phyloP scores from a whole-genome alignment of 2,329 filamentous ascomycete species.

The Stachybotrys chlorohalonatus region DNA sequence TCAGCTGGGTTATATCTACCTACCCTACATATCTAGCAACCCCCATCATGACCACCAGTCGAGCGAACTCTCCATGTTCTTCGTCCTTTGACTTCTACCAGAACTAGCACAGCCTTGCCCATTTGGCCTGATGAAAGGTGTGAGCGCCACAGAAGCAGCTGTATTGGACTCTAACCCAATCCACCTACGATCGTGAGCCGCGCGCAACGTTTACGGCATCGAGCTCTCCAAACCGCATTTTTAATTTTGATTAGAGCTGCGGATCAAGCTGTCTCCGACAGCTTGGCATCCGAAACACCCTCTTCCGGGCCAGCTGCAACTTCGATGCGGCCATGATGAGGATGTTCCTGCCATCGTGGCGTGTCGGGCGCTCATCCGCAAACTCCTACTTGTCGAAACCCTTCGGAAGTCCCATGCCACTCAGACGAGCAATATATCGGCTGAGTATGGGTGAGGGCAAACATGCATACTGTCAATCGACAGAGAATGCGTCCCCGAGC shows the following conservation, averaged over 20 bases:
- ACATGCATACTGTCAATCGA: neutral
- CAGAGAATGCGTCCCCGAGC: no score
- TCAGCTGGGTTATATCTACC: no score
- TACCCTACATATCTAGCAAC: no score
- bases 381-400: neutral
- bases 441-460: neutral
- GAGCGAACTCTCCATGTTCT: no score
- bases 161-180: neutral
- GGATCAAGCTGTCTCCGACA: neutral
- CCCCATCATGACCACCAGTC: no score
- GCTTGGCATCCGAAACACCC: neutral
- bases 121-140: neutral
- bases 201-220: neutral
- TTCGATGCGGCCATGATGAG: neutral
- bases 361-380: neutral
- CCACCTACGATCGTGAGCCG: neutral
- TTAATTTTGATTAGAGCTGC: neutral
- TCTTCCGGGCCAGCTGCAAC: neutral
- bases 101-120: no score
- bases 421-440: no score
- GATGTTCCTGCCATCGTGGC: neutral
- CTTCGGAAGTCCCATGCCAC: no score
- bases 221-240: neutral
- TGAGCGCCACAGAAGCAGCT: neutral
- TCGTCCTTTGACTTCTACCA: no score